Evolutionary conservation across 2,329 filamentous ascomycete genomes (phyloP).

Genomic region (Cadophora sp.): DNA sequence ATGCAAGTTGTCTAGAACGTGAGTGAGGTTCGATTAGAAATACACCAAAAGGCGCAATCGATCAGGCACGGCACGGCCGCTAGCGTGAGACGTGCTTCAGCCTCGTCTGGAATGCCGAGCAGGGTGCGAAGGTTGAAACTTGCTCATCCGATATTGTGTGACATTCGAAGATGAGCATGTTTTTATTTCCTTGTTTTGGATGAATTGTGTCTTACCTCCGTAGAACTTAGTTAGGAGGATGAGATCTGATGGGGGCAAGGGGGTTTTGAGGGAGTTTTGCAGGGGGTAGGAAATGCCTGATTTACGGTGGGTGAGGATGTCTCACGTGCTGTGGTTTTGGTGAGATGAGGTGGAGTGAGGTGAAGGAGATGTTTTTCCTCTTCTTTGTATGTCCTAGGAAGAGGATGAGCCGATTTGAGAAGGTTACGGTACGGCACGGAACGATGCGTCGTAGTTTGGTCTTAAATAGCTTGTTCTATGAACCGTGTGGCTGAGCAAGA

Average conservation of each 20-base stretch:
- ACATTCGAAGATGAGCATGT: neutral
- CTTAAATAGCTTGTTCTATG: neutral
- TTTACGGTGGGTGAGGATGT: neutral
- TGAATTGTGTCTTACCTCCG: neutral
- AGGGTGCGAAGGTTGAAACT: constrained; percentile 10
- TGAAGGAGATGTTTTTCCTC: neutral
- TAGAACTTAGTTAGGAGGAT: no score
- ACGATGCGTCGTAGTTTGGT: neutral
- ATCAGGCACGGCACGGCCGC: constrained; percentile 16
- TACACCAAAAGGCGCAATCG: constrained; percentile 6
- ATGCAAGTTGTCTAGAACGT: neutral
- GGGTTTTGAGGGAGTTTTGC: constrained; percentile 1
- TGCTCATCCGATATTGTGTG: constrained; percentile 13
- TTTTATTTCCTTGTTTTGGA: neutral
- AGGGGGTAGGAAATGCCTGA: neutral
- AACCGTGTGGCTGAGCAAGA: constrained; percentile 3
- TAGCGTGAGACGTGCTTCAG: constrained; percentile 11
- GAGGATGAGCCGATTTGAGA: constrained; percentile 8
- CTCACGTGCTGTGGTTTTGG: neutral
- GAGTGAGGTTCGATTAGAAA: neutral
- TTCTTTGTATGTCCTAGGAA: neutral
- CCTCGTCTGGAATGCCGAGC: neutral
- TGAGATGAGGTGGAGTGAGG: no score
- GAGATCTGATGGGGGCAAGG: neutral
- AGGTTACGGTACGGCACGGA: neutral